Evolutionary conservation across 208 protist genomes (phyloP), one percentile per base, ranked within the genome.

Genomic region (Trypanosoma mega): DNA sequence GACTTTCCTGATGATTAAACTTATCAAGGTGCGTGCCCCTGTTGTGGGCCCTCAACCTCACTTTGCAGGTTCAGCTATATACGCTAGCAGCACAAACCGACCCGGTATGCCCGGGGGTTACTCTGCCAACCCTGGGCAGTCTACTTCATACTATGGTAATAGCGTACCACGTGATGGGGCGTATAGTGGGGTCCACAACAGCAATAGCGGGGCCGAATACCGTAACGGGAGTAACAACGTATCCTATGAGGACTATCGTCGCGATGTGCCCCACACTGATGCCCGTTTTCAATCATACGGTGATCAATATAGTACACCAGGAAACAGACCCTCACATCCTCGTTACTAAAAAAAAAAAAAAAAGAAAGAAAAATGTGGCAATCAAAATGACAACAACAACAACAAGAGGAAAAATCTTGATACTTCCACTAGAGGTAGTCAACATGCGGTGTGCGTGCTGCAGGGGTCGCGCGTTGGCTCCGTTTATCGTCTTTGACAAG

Each of bases 1-100:
- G 86, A 81, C 77, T 44, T 93, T 92, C 66, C 54, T 91, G 46
- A 85, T 95, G 74, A 78, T 88, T 49, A 82, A 78, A 67, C 52
- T 92, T 47, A 92, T 92, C 53, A 93, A 93, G 60, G 67, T 87
- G 7, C 75, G 56, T 41, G 27, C 63, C 8, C 71, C 78, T 16
- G 24, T 59, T 27, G 20, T 52, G 12, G 55, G 52, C 0, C 36
- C 46, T 14, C 56, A 76, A 20, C 60, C 53, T 26, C 52, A 52
- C 3, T 54, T 59, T 52, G 62, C 61, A 12, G 55, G 59, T 16
- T 51, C 46, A 21, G 33, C 39, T 20, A 60, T 30, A 9, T 52
- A 66, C 27, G 12, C 49, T 39, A 46, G 29, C 30, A 16, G 14
- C 16, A 29, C 3, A 14, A 27, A 8, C 2, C 29, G 31, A 37